A percentile compares a stretch with the other conserved stretches of the same genome.
phyloP scores from a whole-genome alignment of 768 basidiomycete species.

The Suillus hirtellus region DNA sequence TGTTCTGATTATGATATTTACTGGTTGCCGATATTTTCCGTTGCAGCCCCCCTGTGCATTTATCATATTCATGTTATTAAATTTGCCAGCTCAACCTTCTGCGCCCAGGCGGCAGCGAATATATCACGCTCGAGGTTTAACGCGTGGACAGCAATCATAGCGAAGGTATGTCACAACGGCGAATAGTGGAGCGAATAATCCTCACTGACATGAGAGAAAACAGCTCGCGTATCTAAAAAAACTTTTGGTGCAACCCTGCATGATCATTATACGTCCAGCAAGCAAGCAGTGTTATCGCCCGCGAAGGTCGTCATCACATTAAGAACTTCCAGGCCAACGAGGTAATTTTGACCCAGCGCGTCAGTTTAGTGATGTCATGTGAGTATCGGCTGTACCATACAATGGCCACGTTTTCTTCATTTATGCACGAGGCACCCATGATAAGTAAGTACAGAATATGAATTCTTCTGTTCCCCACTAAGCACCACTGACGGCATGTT shows the following conservation, averaged over 20 bases:
- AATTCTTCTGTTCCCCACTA: slow-evolving; percentile 4
- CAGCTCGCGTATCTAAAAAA: neutral
- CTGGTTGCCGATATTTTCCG: neutral
- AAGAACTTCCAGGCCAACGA: neutral
- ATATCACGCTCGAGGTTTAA: neutral
- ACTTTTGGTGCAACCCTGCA: neutral
- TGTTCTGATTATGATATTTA: neutral
- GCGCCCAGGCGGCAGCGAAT: neutral
- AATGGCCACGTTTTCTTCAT: slow-evolving; percentile 5
- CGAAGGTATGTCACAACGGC: neutral
- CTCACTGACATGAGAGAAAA: slow-evolving; percentile 1
- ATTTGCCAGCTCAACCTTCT: neutral
- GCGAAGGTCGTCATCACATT: neutral
- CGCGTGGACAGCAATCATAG: neutral
- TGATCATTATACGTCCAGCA: neutral
- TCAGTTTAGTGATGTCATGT: neutral
- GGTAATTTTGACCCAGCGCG: neutral
- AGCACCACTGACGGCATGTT: slow-evolving; percentile 4
- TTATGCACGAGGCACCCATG: neutral
- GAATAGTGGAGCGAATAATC: neutral
- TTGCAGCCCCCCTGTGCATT: neutral
- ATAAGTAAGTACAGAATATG: neutral
- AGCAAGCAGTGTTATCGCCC: neutral
- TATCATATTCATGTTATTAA: neutral
- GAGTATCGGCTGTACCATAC: neutral